phyloP scores from a whole-genome alignment of 1,284 basidiomycete species.

The Fomitiporia mediterranea region DNA sequence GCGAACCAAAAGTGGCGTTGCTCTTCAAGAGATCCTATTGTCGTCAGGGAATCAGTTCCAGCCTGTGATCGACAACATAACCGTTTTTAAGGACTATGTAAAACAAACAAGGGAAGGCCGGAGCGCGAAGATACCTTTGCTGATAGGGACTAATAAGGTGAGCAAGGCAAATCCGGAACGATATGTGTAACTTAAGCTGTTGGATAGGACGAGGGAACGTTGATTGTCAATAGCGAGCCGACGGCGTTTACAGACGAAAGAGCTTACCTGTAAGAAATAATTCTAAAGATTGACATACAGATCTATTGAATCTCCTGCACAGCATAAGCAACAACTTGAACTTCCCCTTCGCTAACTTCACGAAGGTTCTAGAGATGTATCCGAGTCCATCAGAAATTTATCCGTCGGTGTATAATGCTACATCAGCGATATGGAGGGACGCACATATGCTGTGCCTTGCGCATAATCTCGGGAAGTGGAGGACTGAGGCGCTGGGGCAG shows the following conservation, averaged over 20 bases:
- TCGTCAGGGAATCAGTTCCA: slow-evolving; percentile 38
- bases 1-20: slow-evolving; percentile 32
- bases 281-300: background rate
- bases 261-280: slow-evolving; percentile 31
- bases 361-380: slow-evolving; percentile 27
- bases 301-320: background rate
- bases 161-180: background rate
- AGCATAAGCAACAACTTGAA: slow-evolving; percentile 41
- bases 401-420: slow-evolving; percentile 30
- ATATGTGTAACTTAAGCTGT: background rate
- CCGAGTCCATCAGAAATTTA: slow-evolving; percentile 28
- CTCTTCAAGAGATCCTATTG: slow-evolving; percentile 32
- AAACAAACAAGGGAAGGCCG: slow-evolving; percentile 33
- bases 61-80: slow-evolving; percentile 41
- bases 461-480: slow-evolving; percentile 35
- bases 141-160: slow-evolving; percentile 40
- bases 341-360: slow-evolving; percentile 32
- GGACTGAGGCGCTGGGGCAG: slow-evolving; percentile 32
- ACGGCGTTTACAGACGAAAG: slow-evolving; percentile 38
- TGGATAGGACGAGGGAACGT: slow-evolving; percentile 38
- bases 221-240: slow-evolving; percentile 40
- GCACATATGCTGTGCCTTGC: slow-evolving; percentile 45
- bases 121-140: slow-evolving; percentile 37
- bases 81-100: slow-evolving; percentile 39
- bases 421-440: slow-evolving; percentile 39